A percentile compares a stretch with the other conserved stretches of the same genome.
phyloP scores from a whole-genome alignment of 164 flowering plant genomes.

The Stephania yunnanensis region DNA sequence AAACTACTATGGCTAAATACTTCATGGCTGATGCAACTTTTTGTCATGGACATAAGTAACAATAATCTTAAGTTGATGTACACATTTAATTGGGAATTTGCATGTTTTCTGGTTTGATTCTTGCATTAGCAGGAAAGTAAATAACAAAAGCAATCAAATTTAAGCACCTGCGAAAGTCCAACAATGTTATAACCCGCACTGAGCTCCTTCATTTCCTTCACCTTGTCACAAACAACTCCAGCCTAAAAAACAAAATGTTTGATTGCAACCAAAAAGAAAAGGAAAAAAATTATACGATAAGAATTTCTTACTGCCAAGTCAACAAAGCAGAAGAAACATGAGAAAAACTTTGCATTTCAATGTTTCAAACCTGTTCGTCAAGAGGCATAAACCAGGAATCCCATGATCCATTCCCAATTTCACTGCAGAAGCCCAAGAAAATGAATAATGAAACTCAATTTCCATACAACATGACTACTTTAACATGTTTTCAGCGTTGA shows the following conservation, averaged over 20 bases:
- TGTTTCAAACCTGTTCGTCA: conserved; percentile 48
- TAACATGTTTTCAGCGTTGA: neutral
- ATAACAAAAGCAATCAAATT: neutral
- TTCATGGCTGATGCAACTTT: too few relatives aligned
- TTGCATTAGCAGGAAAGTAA: neutral
- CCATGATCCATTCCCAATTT: conserved; percentile 85
- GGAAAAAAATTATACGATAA: neutral
- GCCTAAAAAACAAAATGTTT: conserved; percentile 40
- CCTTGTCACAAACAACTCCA: conserved; percentile 70
- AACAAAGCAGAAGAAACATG: neutral
- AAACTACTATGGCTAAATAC: too few relatives aligned
- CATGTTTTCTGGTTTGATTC: too few relatives aligned
- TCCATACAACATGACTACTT: neutral
- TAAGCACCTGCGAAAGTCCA: conserved; percentile 90
- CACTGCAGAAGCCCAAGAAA: conserved; percentile 39
- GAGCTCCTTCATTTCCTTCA: conserved; percentile 77
- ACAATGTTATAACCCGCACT: conserved; percentile 84
- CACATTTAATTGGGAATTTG: too few relatives aligned
- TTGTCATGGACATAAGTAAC: too few relatives aligned
- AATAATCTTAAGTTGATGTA: too few relatives aligned
- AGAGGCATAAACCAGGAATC: conserved; percentile 96
- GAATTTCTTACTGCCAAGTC: neutral
- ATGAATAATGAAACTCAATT: conserved; percentile 1
- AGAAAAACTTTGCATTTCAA: neutral
- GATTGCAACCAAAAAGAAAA: conserved; percentile 4